These are phyloP conservation scores for Calonectria leucothoes DNA, from an alignment of 2,329 filamentous ascomycete genomes.

Conservation along the genomic window DNA sequence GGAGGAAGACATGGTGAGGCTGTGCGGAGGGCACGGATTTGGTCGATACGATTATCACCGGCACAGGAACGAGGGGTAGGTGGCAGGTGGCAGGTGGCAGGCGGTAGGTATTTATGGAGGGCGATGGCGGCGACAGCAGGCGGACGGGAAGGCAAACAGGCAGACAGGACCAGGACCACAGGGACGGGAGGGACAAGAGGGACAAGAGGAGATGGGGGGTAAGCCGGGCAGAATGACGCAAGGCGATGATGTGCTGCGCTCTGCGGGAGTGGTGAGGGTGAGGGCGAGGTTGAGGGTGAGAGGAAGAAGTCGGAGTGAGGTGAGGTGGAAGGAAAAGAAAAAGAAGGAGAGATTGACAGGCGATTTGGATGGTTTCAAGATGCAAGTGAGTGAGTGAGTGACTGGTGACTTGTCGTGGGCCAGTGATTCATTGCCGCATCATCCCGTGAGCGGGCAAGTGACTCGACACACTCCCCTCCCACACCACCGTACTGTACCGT, in stretches of 20 bases:
- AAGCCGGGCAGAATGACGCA: constrained; percentile 36
- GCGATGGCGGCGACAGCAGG: not conserved
- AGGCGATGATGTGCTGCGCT: constrained; percentile 13
- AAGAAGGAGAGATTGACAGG: constrained; percentile 23
- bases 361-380: constrained; percentile 35
- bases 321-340: not conserved
- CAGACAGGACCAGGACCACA: constrained; percentile 17
- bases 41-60: constrained; percentile 12
- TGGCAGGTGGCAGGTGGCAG: too few species aligned
- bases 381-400: constrained; percentile 34
- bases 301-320: not conserved
- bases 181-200: constrained; percentile 15
- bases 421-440: constrained; percentile 47
- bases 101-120: constrained; percentile 8
- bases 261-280: not conserved
- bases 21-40: constrained; percentile 12
- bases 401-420: constrained; percentile 40
- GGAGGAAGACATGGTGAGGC: constrained; percentile 69
- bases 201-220: constrained; percentile 15
- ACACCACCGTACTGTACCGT: not conserved
- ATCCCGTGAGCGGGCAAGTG: constrained; percentile 43
- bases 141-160: constrained; percentile 12
- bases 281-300: not conserved
- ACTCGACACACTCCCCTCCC: constrained; percentile 24
- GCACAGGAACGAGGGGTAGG: constrained; percentile 34